Conservation (phyloP, 129 eudicot genomes). For the Deinandra increscens region DNA sequence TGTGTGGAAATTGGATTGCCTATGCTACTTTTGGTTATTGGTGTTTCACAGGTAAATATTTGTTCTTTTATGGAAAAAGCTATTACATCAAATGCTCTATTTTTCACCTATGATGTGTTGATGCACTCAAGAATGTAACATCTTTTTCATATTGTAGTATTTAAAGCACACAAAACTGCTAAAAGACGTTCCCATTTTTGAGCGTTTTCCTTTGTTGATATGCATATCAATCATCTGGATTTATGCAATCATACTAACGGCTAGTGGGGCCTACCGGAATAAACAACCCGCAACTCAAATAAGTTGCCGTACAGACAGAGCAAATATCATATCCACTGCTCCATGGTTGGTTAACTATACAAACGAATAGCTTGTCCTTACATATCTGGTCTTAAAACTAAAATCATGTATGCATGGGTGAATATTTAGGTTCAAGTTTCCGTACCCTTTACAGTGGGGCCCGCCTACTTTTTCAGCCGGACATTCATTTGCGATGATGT, state of each 20-base stretch:
- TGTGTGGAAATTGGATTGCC: constrained; percentile 97
- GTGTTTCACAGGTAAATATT: constrained; percentile 75
- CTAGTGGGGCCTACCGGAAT: constrained; percentile 85
- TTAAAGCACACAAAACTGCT: constrained; percentile 76
- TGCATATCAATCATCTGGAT: constrained; percentile 75
- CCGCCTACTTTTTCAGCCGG: constrained; percentile 96
- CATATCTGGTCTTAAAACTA: constrained; percentile 8
- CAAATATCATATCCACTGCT: constrained; percentile 84
- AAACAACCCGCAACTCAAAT: constrained; percentile 56
- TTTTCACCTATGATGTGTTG: background rate
- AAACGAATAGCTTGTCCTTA: background rate
- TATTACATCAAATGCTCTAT: background rate
- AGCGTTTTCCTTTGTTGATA: constrained; percentile 81
- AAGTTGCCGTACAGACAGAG: constrained; percentile 90
- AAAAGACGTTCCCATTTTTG: constrained; percentile 84
- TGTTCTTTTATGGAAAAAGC: background rate
- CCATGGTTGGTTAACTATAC: constrained; percentile 63
- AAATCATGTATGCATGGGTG: constrained; percentile 6
- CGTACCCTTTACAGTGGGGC: constrained; percentile 99
- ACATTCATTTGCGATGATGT: constrained; percentile 92
- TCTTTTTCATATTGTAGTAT: constrained; percentile 53
- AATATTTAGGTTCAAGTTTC: constrained; percentile 77
- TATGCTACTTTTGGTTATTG: constrained; percentile 85
- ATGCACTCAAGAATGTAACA: constrained; percentile 25
- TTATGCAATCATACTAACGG: constrained; percentile 75